Conservation (phyloP, 176 grass and related monocot genomes). For the Eremochloa ophiuroides region DNA sequence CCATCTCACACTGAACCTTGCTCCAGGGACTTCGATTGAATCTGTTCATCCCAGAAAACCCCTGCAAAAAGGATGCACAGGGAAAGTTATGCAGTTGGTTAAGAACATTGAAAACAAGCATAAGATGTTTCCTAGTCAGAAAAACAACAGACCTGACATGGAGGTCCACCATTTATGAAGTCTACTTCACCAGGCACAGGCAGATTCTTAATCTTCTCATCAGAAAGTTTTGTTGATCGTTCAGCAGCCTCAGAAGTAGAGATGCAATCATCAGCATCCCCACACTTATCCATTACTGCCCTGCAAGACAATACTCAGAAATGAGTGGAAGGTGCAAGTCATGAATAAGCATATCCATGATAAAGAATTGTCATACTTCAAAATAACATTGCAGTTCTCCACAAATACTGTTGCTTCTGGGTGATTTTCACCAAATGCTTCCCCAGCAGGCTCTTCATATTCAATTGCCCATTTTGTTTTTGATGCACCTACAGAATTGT, state of each 20-base stretch:
- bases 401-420: constrained; percentile 64
- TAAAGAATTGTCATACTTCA: constrained; percentile 36
- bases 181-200: constrained; percentile 68
- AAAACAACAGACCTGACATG: constrained; percentile 55
- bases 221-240: constrained; percentile 36
- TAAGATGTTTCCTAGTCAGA: background rate
- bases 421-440: constrained; percentile 73
- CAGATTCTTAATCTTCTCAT: constrained; percentile 54
- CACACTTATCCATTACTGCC: constrained; percentile 68
- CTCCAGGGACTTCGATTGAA: constrained; percentile 75
- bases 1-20: constrained; percentile 87
- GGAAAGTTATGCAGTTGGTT: background rate
- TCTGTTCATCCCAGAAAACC: constrained; percentile 77
- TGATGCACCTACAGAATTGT: constrained; percentile 43
- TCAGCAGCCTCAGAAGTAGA: constrained; percentile 54
- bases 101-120: background rate
- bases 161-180: constrained; percentile 86
- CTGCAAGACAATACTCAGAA: constrained; percentile 24
- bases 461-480: constrained; percentile 83
- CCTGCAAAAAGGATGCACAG: constrained; percentile 24
- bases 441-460: constrained; percentile 72
- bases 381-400: constrained; percentile 81
- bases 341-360: background rate
- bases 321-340: background rate
- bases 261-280: constrained; percentile 59